Evolutionary conservation across 768 basidiomycete species (phyloP).

Genomic region (Fomitopsis pulvina): DNA sequence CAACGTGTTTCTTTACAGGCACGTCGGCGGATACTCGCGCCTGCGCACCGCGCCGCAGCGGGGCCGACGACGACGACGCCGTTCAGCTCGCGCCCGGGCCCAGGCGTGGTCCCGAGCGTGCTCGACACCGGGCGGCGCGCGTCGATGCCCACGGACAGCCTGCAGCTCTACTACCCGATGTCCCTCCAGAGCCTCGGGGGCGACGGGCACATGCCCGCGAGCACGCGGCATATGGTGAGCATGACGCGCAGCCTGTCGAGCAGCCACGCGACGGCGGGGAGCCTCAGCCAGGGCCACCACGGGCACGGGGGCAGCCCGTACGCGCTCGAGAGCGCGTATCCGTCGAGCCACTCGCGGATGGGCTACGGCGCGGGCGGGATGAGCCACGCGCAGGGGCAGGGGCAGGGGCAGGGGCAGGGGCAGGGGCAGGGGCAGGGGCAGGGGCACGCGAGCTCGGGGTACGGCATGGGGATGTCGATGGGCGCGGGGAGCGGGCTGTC

Average conservation of each 20-base stretch:
- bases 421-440: slow-evolving; percentile 5
- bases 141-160: slow-evolving; percentile 62
- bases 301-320: slow-evolving; percentile 18
- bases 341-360: slow-evolving; percentile 9
- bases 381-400: slow-evolving; percentile 14
- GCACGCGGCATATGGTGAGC: slow-evolving; percentile 23
- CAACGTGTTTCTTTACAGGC: slow-evolving; percentile 39
- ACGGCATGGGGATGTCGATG: slow-evolving; percentile 15
- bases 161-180: slow-evolving; percentile 77
- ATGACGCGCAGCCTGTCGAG: slow-evolving; percentile 21
- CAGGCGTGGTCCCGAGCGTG: slow-evolving; percentile 23
- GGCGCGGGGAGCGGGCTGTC: slow-evolving; percentile 10
- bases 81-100: slow-evolving; percentile 43
- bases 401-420: no score
- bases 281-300: slow-evolving; percentile 10
- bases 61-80: slow-evolving; percentile 76
- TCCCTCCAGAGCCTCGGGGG: slow-evolving; percentile 50
- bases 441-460: slow-evolving; percentile 12
- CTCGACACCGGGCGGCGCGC: slow-evolving; percentile 45
- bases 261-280: slow-evolving; percentile 19
- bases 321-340: slow-evolving; percentile 13
- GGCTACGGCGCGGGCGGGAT: slow-evolving; percentile 13
- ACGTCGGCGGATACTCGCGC: slow-evolving; percentile 75
- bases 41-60: slow-evolving; percentile 68
- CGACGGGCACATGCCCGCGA: slow-evolving; percentile 10